Percentiles rank a stretch among this genome's conserved stretches.
These are phyloP conservation scores for Bothriochloa decipiens DNA, from an alignment of 176 grass and related monocot genomes.

Conservation along the genomic window DNA sequence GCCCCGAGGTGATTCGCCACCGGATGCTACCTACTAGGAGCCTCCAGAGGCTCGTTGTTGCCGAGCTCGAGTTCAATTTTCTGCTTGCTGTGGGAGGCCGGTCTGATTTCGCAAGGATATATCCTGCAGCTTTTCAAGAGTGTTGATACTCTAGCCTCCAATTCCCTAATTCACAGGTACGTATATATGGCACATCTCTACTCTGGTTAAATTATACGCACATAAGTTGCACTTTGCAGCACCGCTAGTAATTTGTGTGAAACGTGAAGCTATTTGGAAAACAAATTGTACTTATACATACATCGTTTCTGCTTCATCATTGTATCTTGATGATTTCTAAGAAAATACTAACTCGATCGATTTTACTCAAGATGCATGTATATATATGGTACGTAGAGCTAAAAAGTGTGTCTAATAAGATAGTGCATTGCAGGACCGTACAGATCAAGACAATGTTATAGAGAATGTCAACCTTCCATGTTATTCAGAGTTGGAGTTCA, in stretches of 20 bases:
- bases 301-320: background rate
- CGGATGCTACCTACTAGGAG: background rate
- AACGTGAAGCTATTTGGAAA: background rate
- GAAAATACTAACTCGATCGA: too few relatives aligned
- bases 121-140: background rate
- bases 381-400: background rate
- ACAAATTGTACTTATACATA: background rate
- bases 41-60: background rate
- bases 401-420: background rate
- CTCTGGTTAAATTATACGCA: too few relatives aligned
- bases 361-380: background rate
- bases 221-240: background rate
- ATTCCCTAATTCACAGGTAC: background rate
- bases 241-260: background rate
- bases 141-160: background rate
- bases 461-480: background rate
- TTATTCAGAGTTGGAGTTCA: background rate
- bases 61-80: background rate
- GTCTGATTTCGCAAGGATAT: background rate
- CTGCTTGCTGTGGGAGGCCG: background rate
- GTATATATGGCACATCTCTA: background rate
- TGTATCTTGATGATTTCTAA: too few relatives aligned
- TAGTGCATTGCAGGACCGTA: background rate
- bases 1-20: background rate
- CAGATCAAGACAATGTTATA: background rate